phyloP scores from a whole-genome alignment of 805 yeast genomes.

The Kodamaea kaohsiungensis region DNA sequence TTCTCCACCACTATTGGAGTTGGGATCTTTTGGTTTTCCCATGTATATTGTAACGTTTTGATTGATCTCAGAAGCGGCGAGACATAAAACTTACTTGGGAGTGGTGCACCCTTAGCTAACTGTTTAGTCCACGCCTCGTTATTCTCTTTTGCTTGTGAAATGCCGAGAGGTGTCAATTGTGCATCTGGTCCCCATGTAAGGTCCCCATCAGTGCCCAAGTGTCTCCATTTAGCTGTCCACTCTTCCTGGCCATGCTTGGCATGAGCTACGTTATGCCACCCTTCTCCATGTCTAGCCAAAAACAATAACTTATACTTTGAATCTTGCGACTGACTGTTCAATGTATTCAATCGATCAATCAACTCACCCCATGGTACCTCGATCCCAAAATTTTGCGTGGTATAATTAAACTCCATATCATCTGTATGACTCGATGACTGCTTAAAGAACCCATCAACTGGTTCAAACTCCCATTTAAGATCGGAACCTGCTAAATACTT shows the following conservation, averaged over 20 bases:
- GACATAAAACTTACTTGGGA: slow-evolving; percentile 26
- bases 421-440: slow-evolving; percentile 23
- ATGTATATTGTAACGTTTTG: slow-evolving; percentile 21
- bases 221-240: slow-evolving; percentile 25
- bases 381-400: slow-evolving; percentile 20
- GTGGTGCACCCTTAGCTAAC: slow-evolving; percentile 20
- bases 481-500: slow-evolving; percentile 10
- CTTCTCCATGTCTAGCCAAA: slow-evolving; percentile 31
- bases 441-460: slow-evolving; percentile 26
- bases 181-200: slow-evolving; percentile 28
- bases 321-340: slow-evolving; percentile 16
- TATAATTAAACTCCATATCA: slow-evolving; percentile 24
- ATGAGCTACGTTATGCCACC: slow-evolving; percentile 25
- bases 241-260: slow-evolving; percentile 22
- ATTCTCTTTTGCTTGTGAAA: slow-evolving; percentile 26
- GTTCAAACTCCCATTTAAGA: slow-evolving; percentile 22
- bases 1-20: slow-evolving; percentile 21
- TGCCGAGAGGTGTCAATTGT: slow-evolving; percentile 24
- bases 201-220: slow-evolving; percentile 26
- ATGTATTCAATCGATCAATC: slow-evolving; percentile 11
- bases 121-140: slow-evolving; percentile 21
- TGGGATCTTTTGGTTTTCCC: slow-evolving; percentile 21
- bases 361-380: slow-evolving; percentile 21
- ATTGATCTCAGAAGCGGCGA: slow-evolving; percentile 29
- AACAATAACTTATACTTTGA: slow-evolving; percentile 22